phyloP scores from a whole-genome alignment of 2,329 filamentous ascomycete genomes.

The Ophiostoma sp. region DNA sequence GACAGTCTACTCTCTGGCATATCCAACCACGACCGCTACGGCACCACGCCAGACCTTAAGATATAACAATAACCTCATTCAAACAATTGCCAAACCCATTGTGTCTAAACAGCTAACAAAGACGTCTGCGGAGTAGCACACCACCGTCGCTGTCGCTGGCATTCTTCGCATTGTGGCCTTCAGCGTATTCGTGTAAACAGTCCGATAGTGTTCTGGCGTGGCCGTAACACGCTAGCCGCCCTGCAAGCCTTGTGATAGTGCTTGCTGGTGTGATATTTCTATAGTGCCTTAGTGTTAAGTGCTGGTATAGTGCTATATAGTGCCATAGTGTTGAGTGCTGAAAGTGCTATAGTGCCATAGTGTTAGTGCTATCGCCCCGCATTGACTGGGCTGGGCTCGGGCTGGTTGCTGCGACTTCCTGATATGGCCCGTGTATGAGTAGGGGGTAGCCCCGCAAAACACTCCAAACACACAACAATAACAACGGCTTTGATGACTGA shows the following conservation, averaged over 20 bases:
- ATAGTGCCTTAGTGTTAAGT: no score
- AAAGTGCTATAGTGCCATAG: background rate
- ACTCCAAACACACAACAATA: conserved; percentile 3
- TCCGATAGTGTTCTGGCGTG: no score
- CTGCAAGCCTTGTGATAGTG: conserved; percentile 1
- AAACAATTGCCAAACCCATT: no score
- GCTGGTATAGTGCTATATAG: no score
- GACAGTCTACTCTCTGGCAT: no score
- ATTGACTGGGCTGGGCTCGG: background rate
- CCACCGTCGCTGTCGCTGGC: no score
- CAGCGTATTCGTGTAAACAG: background rate
- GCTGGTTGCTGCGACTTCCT: conserved; percentile 10
- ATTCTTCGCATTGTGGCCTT: no score
- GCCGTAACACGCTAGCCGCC: conserved; percentile 1
- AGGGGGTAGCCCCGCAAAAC: conserved; percentile 5
- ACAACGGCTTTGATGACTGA: background rate
- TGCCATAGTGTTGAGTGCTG: background rate
- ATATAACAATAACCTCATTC: no score
- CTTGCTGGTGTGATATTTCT: background rate
- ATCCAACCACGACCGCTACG: no score
- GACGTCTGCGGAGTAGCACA: no score
- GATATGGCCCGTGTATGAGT: background rate
- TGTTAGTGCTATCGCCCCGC: background rate
- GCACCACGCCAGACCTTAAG: no score
- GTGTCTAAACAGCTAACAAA: no score